These are phyloP conservation scores for Lactarius psammicola DNA, from an alignment of 768 basidiomycete species.

Conservation along the genomic window DNA sequence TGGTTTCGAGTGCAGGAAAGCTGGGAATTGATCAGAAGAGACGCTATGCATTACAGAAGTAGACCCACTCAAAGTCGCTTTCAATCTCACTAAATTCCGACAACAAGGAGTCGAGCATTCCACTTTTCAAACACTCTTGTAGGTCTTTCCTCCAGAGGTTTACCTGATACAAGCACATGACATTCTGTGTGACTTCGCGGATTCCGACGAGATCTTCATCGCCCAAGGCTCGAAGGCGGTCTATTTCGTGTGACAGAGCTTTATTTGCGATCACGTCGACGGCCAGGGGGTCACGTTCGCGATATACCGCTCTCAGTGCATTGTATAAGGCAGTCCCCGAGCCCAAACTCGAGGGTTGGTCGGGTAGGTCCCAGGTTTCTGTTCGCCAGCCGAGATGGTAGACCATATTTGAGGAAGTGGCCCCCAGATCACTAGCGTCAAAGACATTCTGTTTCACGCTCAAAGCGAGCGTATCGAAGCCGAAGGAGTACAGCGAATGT, in stretches of 20 bases:
- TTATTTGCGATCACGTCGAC: constrained; percentile 51
- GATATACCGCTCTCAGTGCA: constrained; percentile 77
- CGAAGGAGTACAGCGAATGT: constrained; percentile 82
- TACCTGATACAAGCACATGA: constrained; percentile 83
- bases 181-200: constrained; percentile 59
- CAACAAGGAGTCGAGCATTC: constrained; percentile 41
- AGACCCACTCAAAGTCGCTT: constrained; percentile 62
- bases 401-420: constrained; percentile 47
- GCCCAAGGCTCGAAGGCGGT: constrained; percentile 59
- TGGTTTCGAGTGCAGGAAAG: constrained; percentile 69
- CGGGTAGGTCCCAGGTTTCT: constrained; percentile 92
- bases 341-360: constrained; percentile 44
- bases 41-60: not conserved
- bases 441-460: constrained; percentile 51
- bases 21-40: constrained; percentile 41
- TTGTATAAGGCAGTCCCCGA: constrained; percentile 67
- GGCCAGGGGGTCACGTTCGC: constrained; percentile 58
- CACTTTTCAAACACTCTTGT: constrained; percentile 39
- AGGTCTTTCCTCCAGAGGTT: constrained; percentile 53
- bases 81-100: constrained; percentile 48
- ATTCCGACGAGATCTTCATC: constrained; percentile 81
- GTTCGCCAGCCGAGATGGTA: constrained; percentile 93
- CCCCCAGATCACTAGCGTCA: constrained; percentile 34
- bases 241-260: constrained; percentile 60
- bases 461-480: constrained; percentile 87